Percentiles rank a stretch among this genome's conserved stretches.
Conservation (phyloP, 23 red algal species). For the Gracilaria gracilis region DNA sequence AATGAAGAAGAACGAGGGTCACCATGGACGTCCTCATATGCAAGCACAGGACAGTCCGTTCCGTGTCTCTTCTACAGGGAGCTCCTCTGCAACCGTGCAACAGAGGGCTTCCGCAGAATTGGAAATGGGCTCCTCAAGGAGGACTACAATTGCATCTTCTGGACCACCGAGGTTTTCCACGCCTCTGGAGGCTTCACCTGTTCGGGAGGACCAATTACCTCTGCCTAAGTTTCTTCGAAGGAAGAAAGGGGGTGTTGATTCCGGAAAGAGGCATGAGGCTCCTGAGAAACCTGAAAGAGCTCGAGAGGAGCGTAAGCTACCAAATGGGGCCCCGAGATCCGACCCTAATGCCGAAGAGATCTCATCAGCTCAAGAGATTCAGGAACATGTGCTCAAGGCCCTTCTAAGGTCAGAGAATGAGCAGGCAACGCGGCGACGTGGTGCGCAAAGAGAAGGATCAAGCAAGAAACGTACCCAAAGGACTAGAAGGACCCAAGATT, state of each 20-base stretch:
- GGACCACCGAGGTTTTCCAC: not conserved
- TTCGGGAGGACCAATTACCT: constrained; percentile 23
- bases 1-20: not conserved
- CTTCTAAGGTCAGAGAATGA: not conserved
- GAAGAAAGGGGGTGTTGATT: not conserved
- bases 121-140: not conserved
- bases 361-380: constrained; percentile 10
- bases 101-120: not conserved
- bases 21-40: not conserved
- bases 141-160: not conserved
- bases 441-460: not conserved
- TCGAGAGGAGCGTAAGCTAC: not conserved
- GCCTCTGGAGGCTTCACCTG: not conserved
- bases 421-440: not conserved
- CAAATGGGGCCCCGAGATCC: not conserved
- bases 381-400: constrained; percentile 10
- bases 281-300: not conserved
- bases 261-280: not conserved
- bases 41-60: not conserved
- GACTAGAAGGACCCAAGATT: not conserved
- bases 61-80: not conserved
- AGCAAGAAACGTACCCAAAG: not conserved
- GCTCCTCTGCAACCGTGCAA: not conserved
- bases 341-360: not conserved
- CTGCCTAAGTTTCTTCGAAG: not conserved